A percentile compares a stretch with the other conserved stretches of the same genome.
Conservation (phyloP, 208 protist species). For the Acanthamoeba quina region DNA sequence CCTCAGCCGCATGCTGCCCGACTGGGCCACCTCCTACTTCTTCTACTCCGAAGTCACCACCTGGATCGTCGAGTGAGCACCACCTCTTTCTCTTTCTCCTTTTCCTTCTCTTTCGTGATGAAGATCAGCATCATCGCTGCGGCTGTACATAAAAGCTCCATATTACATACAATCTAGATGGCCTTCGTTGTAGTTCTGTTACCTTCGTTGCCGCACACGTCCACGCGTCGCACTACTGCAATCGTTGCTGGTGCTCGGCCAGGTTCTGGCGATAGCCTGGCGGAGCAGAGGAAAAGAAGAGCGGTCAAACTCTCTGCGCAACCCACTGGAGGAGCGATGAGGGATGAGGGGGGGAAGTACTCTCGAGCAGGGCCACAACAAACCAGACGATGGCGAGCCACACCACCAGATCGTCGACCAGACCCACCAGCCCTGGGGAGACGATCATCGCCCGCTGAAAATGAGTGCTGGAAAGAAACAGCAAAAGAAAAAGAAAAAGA, state of each 20-base stretch:
- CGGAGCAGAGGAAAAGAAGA: background rate
- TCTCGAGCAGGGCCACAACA: constrained; percentile 23
- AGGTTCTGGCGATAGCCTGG: constrained; percentile 44
- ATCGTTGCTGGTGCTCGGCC: background rate
- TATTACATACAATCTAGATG: too few species aligned
- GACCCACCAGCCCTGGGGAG: constrained; percentile 6
- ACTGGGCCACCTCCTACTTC: constrained; percentile 54
- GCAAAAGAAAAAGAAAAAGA: too few species aligned
- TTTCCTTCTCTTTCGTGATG: too few species aligned
- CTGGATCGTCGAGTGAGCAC: constrained; percentile 13
- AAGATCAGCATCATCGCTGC: too few species aligned
- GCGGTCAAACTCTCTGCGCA: background rate
- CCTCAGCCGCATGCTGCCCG: constrained; percentile 2
- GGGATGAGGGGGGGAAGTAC: background rate
- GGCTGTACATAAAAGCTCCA: too few species aligned
- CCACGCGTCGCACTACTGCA: too few species aligned
- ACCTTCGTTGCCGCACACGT: too few species aligned
- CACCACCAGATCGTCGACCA: constrained; percentile 19
- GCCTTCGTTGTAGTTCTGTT: too few species aligned
- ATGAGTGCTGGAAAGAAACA: background rate
- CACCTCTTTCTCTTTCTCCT: background rate
- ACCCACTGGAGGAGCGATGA: background rate
- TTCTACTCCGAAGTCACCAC: constrained; percentile 66
- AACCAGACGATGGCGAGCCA: constrained; percentile 41
- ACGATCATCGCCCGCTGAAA: background rate